These are phyloP conservation scores for Conidiobolus incongruus DNA, from an alignment of 371 early-diverging fungal species.

Conservation along the genomic window DNA sequence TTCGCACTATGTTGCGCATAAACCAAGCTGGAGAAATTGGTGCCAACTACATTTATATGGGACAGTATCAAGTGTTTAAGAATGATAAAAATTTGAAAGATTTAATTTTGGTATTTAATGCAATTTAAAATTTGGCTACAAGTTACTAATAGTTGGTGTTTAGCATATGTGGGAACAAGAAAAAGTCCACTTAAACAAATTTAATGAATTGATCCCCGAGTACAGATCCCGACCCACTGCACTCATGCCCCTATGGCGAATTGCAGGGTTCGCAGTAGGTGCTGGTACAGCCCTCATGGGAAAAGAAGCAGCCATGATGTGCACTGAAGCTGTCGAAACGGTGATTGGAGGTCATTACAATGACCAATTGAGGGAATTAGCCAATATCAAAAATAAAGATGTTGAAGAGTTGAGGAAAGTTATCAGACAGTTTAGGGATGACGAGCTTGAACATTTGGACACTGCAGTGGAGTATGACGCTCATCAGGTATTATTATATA, in stretches of 20 bases:
- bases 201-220: conserved; percentile 46
- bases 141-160: too few relatives aligned
- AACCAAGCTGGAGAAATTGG: conserved; percentile 95
- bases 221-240: conserved; percentile 70
- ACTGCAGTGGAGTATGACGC: conserved; percentile 79
- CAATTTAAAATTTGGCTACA: neutral
- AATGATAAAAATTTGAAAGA: conserved; percentile 39
- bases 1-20: conserved; percentile 76
- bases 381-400: conserved; percentile 35
- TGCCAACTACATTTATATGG: conserved; percentile 85
- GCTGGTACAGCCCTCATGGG: conserved; percentile 75
- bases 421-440: conserved; percentile 74
- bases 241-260: conserved; percentile 68
- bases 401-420: conserved; percentile 33
- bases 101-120: too few relatives aligned
- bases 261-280: conserved; percentile 72
- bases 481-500: conserved; percentile 19
- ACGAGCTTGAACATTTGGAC: conserved; percentile 86
- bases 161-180: conserved; percentile 94
- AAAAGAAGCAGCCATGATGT: conserved; percentile 90
- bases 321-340: conserved; percentile 95
- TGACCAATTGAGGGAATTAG: conserved; percentile 62
- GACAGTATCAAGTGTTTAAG: conserved; percentile 69
- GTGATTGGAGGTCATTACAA: conserved; percentile 94
- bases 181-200: conserved; percentile 48